Conservation (phyloP, 352 stramenopile genomes). For the Globisporangium takayamanum region DNA sequence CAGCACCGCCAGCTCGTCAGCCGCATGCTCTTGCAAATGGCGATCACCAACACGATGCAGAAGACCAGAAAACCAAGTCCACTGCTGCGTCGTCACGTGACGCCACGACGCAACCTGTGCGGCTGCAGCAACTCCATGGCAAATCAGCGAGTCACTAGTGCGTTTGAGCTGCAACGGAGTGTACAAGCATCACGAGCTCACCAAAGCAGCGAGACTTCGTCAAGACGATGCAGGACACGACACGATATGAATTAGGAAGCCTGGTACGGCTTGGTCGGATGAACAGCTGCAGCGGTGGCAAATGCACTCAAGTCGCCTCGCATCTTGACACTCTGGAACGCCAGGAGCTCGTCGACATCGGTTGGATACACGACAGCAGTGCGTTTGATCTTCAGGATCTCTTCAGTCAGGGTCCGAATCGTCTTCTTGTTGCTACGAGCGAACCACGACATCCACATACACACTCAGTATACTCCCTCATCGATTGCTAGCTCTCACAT, state of each 20-base stretch:
- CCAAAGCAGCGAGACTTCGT: neutral
- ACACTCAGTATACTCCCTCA: neutral
- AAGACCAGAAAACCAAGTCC: too few species aligned
- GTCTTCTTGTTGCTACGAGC: constrained; percentile 36
- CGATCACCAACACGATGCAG: neutral
- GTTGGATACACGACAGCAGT: constrained; percentile 9
- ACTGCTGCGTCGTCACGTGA: too few species aligned
- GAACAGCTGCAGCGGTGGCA: neutral
- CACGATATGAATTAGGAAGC: neutral
- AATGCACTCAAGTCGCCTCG: neutral
- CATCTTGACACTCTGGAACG: neutral
- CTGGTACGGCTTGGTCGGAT: neutral
- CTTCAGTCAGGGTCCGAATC: constrained; percentile 31
- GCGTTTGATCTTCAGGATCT: constrained; percentile 45
- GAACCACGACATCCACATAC: neutral
- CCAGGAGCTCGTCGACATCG: constrained; percentile 8
- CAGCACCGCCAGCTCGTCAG: neutral
- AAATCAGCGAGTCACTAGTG: too few species aligned
- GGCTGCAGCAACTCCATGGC: too few species aligned
- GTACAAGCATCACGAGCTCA: neutral
- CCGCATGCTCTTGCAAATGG: neutral
- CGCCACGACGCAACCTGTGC: too few species aligned
- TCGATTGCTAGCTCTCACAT: constrained; percentile 1
- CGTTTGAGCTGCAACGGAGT: too few species aligned
- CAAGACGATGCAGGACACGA: neutral